phyloP scores from a whole-genome alignment of 805 yeast species.

The Kluyveromyces wickerhamii region DNA sequence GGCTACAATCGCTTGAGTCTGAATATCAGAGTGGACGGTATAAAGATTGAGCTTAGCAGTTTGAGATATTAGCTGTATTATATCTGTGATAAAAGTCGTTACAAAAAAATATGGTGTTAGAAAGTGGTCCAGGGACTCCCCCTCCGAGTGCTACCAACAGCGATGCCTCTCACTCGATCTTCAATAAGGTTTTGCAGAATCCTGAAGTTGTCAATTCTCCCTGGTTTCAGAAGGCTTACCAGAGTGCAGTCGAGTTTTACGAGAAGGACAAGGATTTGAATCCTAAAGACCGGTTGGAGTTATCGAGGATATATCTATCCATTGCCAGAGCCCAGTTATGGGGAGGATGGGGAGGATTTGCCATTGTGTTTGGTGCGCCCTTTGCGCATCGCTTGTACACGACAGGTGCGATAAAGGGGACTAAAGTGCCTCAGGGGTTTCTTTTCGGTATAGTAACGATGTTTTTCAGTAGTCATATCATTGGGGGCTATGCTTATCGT shows the following conservation, averaged over 20 bases:
- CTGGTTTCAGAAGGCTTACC: constrained; percentile 34
- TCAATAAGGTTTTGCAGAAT: background rate
- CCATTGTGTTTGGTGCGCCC: constrained; percentile 37
- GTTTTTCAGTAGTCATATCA: constrained; percentile 28
- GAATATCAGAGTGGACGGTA: no score
- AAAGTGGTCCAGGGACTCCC: background rate
- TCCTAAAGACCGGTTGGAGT: constrained; percentile 34
- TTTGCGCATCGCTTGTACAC: constrained; percentile 30
- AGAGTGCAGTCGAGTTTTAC: constrained; percentile 40
- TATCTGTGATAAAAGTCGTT: no score
- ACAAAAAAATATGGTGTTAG: no score
- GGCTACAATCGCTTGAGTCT: no score
- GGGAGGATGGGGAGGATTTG: constrained; percentile 36
- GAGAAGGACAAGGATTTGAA: constrained; percentile 40
- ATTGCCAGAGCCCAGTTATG: constrained; percentile 30
- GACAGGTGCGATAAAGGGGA: constrained; percentile 30
- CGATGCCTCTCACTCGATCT: no score
- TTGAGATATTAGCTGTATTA: no score
- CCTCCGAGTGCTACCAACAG: background rate
- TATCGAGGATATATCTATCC: constrained; percentile 33
- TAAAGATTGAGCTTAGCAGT: no score
- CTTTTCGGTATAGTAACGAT: constrained; percentile 37
- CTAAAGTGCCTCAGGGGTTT: constrained; percentile 35
- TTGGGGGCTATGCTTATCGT: constrained; percentile 28
- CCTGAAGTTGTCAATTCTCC: constrained; percentile 14